Evolutionary conservation across 1,284 basidiomycete species (phyloP).

Genomic region (Macrocystidia cucumis): DNA sequence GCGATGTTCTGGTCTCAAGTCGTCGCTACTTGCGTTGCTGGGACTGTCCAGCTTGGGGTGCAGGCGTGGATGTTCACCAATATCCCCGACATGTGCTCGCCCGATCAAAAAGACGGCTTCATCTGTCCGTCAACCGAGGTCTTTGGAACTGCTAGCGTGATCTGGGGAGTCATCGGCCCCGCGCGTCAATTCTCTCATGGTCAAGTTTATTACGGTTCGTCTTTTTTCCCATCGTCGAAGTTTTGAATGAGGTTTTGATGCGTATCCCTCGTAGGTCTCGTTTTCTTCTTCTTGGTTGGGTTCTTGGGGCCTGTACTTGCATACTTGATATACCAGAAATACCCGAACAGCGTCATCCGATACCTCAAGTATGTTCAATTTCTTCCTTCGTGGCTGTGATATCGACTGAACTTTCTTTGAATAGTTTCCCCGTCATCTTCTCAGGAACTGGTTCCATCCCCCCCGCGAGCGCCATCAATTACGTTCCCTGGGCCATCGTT

Average conservation of each 20-base stretch:
- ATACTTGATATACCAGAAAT: constrained; percentile 26
- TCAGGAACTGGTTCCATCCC: constrained; percentile 49
- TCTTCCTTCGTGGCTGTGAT: constrained; percentile 1
- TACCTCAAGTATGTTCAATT: constrained; percentile 32
- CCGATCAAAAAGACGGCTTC: constrained; percentile 37
- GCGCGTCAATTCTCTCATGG: constrained; percentile 42
- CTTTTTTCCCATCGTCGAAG: constrained; percentile 1
- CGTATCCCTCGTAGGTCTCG: constrained; percentile 20
- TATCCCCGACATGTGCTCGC: constrained; percentile 43
- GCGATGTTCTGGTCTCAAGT: constrained; percentile 57
- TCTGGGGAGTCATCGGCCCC: constrained; percentile 50
- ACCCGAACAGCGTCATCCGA: constrained; percentile 33
- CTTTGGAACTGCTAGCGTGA: constrained; percentile 38
- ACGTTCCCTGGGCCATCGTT: constrained; percentile 49
- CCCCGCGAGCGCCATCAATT: constrained; percentile 47
- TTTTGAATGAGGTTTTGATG: constrained; percentile 3
- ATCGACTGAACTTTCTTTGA: constrained; percentile 1
- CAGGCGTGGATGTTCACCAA: constrained; percentile 65
- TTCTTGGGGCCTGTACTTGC: constrained; percentile 32
- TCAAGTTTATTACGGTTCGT: constrained; percentile 34
- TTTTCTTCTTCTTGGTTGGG: constrained; percentile 51
- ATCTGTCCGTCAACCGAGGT: constrained; percentile 32
- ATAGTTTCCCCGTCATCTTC: constrained; percentile 48
- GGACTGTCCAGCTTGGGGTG: constrained; percentile 55
- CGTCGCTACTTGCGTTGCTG: constrained; percentile 54